Evolutionary conservation across 75 land plant genomes (phyloP), one percentile per base, ranked within the genome.

Genomic region (Ceratopteris richardii): DNA sequence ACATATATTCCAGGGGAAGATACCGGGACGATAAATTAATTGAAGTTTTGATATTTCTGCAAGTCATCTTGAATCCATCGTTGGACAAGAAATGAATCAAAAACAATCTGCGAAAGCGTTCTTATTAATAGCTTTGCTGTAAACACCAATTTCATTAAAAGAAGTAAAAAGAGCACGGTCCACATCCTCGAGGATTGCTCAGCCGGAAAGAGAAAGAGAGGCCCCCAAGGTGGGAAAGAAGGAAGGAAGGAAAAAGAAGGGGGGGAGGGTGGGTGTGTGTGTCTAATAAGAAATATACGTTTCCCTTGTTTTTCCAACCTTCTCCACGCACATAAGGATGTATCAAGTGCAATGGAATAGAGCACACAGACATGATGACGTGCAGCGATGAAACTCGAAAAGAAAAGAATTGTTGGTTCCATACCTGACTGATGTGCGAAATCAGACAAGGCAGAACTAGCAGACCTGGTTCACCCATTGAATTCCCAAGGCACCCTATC

Each of bases 361-460:
- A 30, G n/a, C n/a, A n/a, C n/a, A n/a, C n/a, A n/a, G n/a, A n/a
- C n/a, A n/a, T n/a, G n/a, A n/a, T n/a, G n/a, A n/a, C n/a, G n/a
- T n/a, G n/a, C n/a, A n/a, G n/a, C n/a, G n/a, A n/a, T n/a, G n/a
- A n/a, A n/a, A n/a, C n/a, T n/a, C n/a, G n/a, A 14, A 17, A 24
- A 54, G 24, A 22, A 28, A 63, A 52, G 23, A 0, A 21, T 19
- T 14, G 23, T 16, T 2, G 29, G 18, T 46, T 19, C 26, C 29
- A 55, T 42, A 80, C 84, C 83, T 83, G 87, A 31, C 33, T 72
- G 28, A 83, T 69, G 56, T 93, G 98, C 16, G 90, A 76, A 41
- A 83, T 82, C 36, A 93, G 75, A 71, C 90, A 82, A 22, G 98
- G 95, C 55, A 93, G 67, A 65, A 88, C 80, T 57, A 93, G 56